phyloP scores from a whole-genome alignment of 164 flowering plant species.

The Annona cherimola region DNA sequence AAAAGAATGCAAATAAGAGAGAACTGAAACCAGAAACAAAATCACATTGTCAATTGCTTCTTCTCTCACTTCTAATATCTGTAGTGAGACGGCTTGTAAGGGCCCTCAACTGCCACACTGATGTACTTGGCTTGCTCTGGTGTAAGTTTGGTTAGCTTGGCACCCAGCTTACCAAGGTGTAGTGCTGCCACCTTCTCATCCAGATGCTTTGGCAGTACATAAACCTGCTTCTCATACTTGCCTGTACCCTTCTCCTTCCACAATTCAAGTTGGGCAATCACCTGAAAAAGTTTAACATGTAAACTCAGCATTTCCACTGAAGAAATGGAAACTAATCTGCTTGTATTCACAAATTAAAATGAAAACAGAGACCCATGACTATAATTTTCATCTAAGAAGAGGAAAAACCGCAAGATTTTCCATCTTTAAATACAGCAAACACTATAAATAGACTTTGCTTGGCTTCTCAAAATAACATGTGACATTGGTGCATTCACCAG shows the following conservation, averaged over 20 bases:
- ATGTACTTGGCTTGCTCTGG: slow-evolving; percentile 25
- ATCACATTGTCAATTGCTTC: neutral
- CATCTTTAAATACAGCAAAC: too few species aligned
- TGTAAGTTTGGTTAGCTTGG: slow-evolving; percentile 20
- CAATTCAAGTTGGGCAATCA: slow-evolving; percentile 26
- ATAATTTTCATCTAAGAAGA: too few species aligned
- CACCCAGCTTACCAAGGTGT: slow-evolving; percentile 25
- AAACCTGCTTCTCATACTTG: slow-evolving; percentile 25
- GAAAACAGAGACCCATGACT: neutral
- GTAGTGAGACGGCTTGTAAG: slow-evolving; percentile 25
- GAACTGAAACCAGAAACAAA: neutral
- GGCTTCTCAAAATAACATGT: too few species aligned
- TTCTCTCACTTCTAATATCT: slow-evolving; percentile 13
- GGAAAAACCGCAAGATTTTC: too few species aligned
- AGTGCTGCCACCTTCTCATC: slow-evolving; percentile 28
- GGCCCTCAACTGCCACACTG: slow-evolving; percentile 18
- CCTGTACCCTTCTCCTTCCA: slow-evolving; percentile 24
- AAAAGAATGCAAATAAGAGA: too few species aligned
- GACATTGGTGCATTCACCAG: too few species aligned
- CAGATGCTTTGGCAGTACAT: slow-evolving; percentile 24
- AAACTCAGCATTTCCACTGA: neutral
- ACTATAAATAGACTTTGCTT: too few species aligned
- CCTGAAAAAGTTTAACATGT: slow-evolving; percentile 2
- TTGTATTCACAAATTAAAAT: neutral
- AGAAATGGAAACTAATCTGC: neutral